Evolutionary conservation across 768 basidiomycete genomes (phyloP).

Genomic region (Rubroboletus satanas): DNA sequence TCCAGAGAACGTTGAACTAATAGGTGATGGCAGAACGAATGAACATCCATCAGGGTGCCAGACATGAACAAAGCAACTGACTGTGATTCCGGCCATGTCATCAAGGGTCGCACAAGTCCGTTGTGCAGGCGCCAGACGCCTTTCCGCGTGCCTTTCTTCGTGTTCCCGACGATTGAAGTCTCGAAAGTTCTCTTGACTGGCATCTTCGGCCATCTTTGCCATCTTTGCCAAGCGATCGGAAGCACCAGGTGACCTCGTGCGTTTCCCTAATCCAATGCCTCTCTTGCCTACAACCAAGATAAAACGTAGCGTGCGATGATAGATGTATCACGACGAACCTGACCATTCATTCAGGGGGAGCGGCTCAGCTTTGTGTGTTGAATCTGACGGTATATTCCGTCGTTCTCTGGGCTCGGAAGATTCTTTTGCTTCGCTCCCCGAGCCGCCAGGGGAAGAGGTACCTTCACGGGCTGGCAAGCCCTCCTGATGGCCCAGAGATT

Average conservation of each 20-base stretch:
- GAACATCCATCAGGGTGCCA: slow-evolving; percentile 5
- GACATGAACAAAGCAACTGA: slow-evolving; percentile 9
- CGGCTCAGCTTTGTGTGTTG: slow-evolving; percentile 57
- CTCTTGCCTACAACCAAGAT: slow-evolving; percentile 55
- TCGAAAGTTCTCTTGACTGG: slow-evolving; percentile 57
- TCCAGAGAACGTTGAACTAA: slow-evolving; percentile 81
- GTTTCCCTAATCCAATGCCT: slow-evolving; percentile 71
- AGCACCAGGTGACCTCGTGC: slow-evolving; percentile 59
- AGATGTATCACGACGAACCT: slow-evolving; percentile 44
- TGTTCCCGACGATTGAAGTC: slow-evolving; percentile 70
- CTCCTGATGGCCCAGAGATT: slow-evolving; percentile 57
- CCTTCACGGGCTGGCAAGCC: slow-evolving; percentile 5
- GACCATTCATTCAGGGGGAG: slow-evolving; percentile 77
- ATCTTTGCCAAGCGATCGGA: slow-evolving; percentile 69
- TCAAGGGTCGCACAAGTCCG: slow-evolving; percentile 73
- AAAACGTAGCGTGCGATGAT: neutral
- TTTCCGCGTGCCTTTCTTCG: slow-evolving; percentile 71
- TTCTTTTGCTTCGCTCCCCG: slow-evolving; percentile 2
- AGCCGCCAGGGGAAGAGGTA: neutral
- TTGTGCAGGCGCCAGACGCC: slow-evolving; percentile 65
- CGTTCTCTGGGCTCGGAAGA: neutral
- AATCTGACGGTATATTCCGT: neutral
- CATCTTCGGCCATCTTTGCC: slow-evolving; percentile 55
- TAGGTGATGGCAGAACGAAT: neutral
- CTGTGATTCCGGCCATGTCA: slow-evolving; percentile 63